Evolutionary conservation across 345 rosid genomes (phyloP), one percentile per base, ranked within the genome.

Genomic region (Boechera divaricarpa): DNA sequence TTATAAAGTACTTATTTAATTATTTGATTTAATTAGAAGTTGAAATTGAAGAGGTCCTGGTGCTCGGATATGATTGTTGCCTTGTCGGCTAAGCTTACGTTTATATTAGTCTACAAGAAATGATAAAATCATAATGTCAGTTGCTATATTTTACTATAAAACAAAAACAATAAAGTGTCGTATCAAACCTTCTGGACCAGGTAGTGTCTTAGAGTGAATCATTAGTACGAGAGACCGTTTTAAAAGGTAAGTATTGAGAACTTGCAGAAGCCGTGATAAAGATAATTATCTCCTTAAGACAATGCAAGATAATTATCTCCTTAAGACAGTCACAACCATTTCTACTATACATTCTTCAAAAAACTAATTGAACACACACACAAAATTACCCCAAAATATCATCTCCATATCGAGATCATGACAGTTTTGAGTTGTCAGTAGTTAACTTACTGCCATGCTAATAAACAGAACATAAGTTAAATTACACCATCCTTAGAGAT

Each of bases 11-110:
- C 13, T 11, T 49, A 21, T 28, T 36, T 49, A 55, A 26, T 28
- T 15, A 48, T 10, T 24, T 48, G 42, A 58, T 63, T 54, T 31
- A 5, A 10, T 42, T 42, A 63, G 35, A 6, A 65, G 72, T 45
- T 74, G 71, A 70, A 77, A 33, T 49, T 38, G 36, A 36, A 12
- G 53, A 16, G 7, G 42, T 61, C 21, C 3, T 29, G 4, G 6
- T 13, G 18, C 9, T 35, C 1, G n/a, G 63, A 52, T 41, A n/a
- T 52, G 75, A 69, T 36, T 21, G 72, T 63, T 41, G 54, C 67
- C 77, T 77, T 77, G 54, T 64, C 0, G n/a, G 11, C 59, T 59
- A 75, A 75, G 79, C 12, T 74, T 12, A 31, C 8, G 70, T 54
- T 41, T 63, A 9, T 29, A 18, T n/a, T 38, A 52, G 63, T 73